Evolutionary conservation across 768 basidiomycete species (phyloP), one percentile per base, ranked within the genome.

Genomic region (Trametes cingulata): DNA sequence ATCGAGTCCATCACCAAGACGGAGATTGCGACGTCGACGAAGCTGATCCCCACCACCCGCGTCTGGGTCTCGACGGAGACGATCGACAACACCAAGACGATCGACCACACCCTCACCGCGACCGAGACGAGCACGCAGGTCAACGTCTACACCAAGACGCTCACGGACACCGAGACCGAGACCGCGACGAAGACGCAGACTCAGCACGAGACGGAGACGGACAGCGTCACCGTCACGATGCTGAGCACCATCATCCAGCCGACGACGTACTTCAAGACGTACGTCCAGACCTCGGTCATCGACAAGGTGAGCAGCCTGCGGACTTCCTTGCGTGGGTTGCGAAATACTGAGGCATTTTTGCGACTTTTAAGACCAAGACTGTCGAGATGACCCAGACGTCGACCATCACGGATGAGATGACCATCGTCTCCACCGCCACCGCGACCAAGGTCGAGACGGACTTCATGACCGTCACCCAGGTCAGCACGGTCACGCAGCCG

Each of bases 31-130:
- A 75, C 72, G 14, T 69, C 68, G 7, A 76, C 82, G 22, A 72
- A 83, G 71, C 72, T 82, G 35, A 75, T 84, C 42, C 85, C 85
- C 47, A 88, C 87, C 25, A 88, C 86, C 13, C 80, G 81, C 47
- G 78, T 87, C 48, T 88, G 81, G 80, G 79, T 85, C 39, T 87
- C 85, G 15, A 89, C 87, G 20, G 81, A 87, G 71, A 75, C 82
- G 68, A 78, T 84, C 64, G 84, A 87, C 76, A 74, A 72, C 33
- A 78, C 78, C 60, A 66, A 73, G 75, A 78, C 76, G 24, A 41
- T 84, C 49, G 82, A 86, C 63, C 77, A 84, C 68, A 86, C 85
- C 46, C 68, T 82, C 64, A 88, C 86, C 57, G 50, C 50, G 36
- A 51, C 50, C 36, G 20, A 36, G 50, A 51, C 50, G 20, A 35